These are phyloP conservation scores for Pisolithus thermaeus DNA, from an alignment of 1,284 basidiomycete species.

Conservation along the genomic window DNA sequence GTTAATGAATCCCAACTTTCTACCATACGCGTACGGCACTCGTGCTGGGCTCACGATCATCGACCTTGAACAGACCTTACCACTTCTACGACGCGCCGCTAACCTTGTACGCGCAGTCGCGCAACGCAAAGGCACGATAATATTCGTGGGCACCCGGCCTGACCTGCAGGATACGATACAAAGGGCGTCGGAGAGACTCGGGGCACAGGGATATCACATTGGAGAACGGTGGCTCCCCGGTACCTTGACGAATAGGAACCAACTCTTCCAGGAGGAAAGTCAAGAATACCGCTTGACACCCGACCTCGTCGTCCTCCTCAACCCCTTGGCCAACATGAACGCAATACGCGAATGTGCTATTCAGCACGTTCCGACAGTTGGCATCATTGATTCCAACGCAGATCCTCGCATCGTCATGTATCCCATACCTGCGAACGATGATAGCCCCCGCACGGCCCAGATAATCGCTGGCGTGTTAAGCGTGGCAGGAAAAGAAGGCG, in stretches of 20 bases:
- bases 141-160: slow-evolving; percentile 87
- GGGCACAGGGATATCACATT: slow-evolving; percentile 73
- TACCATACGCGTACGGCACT: slow-evolving; percentile 92
- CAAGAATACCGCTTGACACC: slow-evolving; percentile 66
- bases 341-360: slow-evolving; percentile 85
- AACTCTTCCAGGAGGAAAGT: slow-evolving; percentile 65
- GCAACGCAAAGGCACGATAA: slow-evolving; percentile 76
- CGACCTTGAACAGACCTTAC: slow-evolving; percentile 92
- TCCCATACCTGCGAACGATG: slow-evolving; percentile 97
- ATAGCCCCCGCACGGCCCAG: slow-evolving; percentile 86
- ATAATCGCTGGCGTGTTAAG: slow-evolving; percentile 88
- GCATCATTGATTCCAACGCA: slow-evolving; percentile 90
- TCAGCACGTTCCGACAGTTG: slow-evolving; percentile 82
- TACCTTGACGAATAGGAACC: slow-evolving; percentile 85
- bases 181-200: slow-evolving; percentile 78
- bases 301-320: slow-evolving; percentile 86
- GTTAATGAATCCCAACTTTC: slow-evolving; percentile 82
- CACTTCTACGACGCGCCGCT: slow-evolving; percentile 86
- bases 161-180: slow-evolving; percentile 74
- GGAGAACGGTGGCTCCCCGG: slow-evolving; percentile 92
- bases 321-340: slow-evolving; percentile 78
- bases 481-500: slow-evolving; percentile 85
- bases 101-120: slow-evolving; percentile 82
- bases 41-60: slow-evolving; percentile 91
- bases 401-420: slow-evolving; percentile 98